Percentiles rank a stretch among this genome's conserved stretches.
These are phyloP conservation scores for Mucor velutinosus DNA, from an alignment of 371 early-diverging fungal genomes.

Conservation along the genomic window DNA sequence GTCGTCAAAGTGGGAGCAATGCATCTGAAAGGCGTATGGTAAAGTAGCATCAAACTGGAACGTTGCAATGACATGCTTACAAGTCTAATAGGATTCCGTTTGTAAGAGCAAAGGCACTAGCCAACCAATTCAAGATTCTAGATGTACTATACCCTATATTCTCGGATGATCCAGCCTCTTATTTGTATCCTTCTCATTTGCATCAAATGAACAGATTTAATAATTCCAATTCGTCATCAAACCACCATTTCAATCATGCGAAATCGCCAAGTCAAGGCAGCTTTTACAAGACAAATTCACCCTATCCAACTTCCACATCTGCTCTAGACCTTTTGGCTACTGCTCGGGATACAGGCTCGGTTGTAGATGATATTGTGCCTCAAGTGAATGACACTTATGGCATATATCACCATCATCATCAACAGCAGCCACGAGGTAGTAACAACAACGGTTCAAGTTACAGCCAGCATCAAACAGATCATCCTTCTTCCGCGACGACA, in stretches of 20 bases:
- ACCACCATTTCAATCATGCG: not conserved
- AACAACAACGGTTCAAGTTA: not conserved
- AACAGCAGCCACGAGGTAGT: not conserved
- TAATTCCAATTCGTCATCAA: slow-evolving; percentile 5
- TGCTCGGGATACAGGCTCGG: not conserved
- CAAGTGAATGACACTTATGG: not conserved
- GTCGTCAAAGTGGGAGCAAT: slow-evolving; percentile 81
- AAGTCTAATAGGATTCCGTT: slow-evolving; percentile 56
- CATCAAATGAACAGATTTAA: slow-evolving; percentile 16
- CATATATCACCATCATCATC: not conserved
- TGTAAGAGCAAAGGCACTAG: slow-evolving; percentile 61
- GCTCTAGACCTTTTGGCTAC: not conserved
- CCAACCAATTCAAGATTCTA: slow-evolving; percentile 62
- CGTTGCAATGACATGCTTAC: not conserved
- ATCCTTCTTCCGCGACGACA: not conserved
- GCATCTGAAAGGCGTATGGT: slow-evolving; percentile 84
- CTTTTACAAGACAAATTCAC: not conserved
- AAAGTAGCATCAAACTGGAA: not conserved
- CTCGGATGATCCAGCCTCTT: slow-evolving; percentile 54
- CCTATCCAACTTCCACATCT: not conserved
- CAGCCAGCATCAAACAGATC: not conserved
- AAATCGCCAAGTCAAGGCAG: not conserved
- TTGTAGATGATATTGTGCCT: not conserved
- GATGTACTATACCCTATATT: slow-evolving; percentile 71
- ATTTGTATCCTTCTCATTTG: slow-evolving; percentile 24